phyloP scores from a whole-genome alignment of 768 basidiomycete genomes.

The Russula sp. region DNA sequence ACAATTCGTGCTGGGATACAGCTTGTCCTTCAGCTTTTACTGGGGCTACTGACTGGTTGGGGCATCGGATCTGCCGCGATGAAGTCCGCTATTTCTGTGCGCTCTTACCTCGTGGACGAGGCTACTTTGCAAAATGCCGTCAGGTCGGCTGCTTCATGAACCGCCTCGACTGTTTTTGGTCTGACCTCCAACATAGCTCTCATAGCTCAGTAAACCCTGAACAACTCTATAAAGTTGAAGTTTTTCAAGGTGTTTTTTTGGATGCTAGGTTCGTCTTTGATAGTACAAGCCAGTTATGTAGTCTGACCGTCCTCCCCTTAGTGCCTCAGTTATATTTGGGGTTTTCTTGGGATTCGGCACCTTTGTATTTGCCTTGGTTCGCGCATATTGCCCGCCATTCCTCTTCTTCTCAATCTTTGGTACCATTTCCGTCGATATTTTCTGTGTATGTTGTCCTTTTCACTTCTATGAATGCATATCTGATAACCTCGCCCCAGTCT shows the following conservation, averaged over 20 bases:
- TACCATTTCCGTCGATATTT: constrained; percentile 47
- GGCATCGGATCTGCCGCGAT: constrained; percentile 53
- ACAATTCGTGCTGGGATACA: neutral
- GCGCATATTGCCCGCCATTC: constrained; percentile 48
- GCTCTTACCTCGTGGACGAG: constrained; percentile 37
- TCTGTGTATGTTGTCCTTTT: constrained; percentile 37
- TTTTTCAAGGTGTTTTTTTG: constrained; percentile 52
- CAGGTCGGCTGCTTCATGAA: constrained; percentile 5
- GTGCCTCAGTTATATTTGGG: constrained; percentile 47
- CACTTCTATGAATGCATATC: neutral
- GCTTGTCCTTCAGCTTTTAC: constrained; percentile 14
- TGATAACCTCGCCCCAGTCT: constrained; percentile 34
- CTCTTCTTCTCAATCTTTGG: constrained; percentile 47
- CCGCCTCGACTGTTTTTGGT: neutral
- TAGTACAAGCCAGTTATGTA: neutral
- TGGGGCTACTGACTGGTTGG: constrained; percentile 54
- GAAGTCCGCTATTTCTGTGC: constrained; percentile 46
- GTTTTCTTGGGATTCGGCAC: constrained; percentile 47
- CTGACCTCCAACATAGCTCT: constrained; percentile 28
- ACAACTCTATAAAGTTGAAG: constrained; percentile 38
- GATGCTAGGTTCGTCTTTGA: constrained; percentile 38
- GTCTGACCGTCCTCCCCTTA: constrained; percentile 25
- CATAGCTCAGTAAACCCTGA: constrained; percentile 42
- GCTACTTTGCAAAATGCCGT: constrained; percentile 34
- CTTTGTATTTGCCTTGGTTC: constrained; percentile 45